Base-by-base conservation (phyloP, 2,329 filamentous ascomycete genomes). In the Sarocladium kiliense region DNA sequence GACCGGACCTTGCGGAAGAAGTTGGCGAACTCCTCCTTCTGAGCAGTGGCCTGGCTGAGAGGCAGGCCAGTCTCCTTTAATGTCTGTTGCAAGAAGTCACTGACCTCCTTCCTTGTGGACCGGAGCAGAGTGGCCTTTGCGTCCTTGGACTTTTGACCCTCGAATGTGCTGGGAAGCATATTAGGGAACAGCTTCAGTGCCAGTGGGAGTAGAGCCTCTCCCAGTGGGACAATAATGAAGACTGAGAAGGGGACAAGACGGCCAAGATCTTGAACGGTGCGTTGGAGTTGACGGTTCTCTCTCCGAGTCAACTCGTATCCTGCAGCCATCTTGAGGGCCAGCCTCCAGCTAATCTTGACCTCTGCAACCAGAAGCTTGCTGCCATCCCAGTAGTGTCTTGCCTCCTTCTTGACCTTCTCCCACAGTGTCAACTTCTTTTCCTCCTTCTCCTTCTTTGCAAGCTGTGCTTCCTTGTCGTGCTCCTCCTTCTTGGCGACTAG, bases 1-100 rank as follows among this genome's bases (percentile, higher is more conserved):
- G 90, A 86, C 54, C 94, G 82, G 59, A 97, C 84, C 78, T 99
- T 99, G 69, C 90, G 88, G 86, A 99, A 99, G 75, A 99, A 99
- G 65, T 93, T 90, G 58, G 88, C 82, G 64, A 99, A 99, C 70
- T 97, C 94, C 63, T 96, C 91, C 66, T 87, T 92, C 68, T 94
- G 91, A 16, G 93, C 87, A 54, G 88, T 96, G 47, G 88, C 86
- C 2, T 85, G 80, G 55, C 88, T 96, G 61, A 99, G 75, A 1
- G 94, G 94, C 51, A 97, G 78, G 53, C 94, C 94, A n/a, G 90
- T 94, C 75, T 99, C 94, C 63, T 87, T 88, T 56, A 99, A 75
- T 0, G 94, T 99, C 63, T 89, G 84, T 57, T 89, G 87, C 58
- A 99, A 77, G 73, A 99, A 97, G 59, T 77, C 82, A 71, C 91